Conservation (phyloP, 2,329 filamentous ascomycete genomes). For the Colletotrichum eleusines region DNA sequence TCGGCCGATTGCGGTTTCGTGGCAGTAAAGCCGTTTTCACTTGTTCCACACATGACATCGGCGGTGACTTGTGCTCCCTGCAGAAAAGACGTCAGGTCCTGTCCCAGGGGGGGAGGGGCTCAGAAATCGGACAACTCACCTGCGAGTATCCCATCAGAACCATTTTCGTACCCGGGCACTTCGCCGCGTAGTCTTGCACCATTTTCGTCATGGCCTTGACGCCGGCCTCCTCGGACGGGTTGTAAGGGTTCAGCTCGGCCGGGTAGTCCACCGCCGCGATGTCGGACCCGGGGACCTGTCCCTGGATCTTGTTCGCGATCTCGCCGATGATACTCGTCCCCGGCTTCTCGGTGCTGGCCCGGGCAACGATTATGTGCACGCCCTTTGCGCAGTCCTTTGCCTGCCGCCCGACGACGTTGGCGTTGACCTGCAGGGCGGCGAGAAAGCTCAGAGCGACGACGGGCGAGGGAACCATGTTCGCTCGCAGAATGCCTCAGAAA, state of each 20-base stretch:
- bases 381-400: constrained; percentile 49
- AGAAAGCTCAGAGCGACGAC: constrained; percentile 30
- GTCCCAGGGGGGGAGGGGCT: constrained; percentile 29
- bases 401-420: constrained; percentile 14
- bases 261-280: constrained; percentile 55
- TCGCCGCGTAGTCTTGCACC: constrained; percentile 50
- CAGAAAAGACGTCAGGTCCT: neutral
- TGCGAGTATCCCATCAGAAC: constrained; percentile 58
- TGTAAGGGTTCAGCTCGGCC: constrained; percentile 49
- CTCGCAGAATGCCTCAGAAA: neutral
- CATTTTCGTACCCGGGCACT: constrained; percentile 54
- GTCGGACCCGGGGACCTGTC: constrained; percentile 50
- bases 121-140: constrained; percentile 44
- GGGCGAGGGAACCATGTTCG: constrained; percentile 33
- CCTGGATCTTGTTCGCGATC: constrained; percentile 50
- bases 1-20: constrained; percentile 45
- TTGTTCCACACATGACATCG: constrained; percentile 55
- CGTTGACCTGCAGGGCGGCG: constrained; percentile 20
- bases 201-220: constrained; percentile 48
- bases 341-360: constrained; percentile 52
- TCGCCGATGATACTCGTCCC: constrained; percentile 52
- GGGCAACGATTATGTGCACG: constrained; percentile 55
- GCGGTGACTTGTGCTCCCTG: constrained; percentile 55
- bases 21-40: constrained; percentile 46
- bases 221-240: constrained; percentile 52